Evolutionary conservation across 2,329 filamentous ascomycete species (phyloP).

Genomic region (Alternaria infectoria): DNA sequence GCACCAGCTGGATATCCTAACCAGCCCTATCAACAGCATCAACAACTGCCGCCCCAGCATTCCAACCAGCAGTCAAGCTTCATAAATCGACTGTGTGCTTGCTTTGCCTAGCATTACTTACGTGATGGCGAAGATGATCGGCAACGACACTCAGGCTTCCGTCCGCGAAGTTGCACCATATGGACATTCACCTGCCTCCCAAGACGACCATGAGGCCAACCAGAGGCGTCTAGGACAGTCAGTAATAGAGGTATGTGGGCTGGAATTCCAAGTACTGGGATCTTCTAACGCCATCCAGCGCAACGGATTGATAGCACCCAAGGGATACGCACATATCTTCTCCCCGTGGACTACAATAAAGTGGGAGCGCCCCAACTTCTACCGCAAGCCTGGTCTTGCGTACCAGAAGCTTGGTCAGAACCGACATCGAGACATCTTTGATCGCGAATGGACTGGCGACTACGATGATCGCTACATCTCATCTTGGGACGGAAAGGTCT

Average conservation of each 20-base stretch:
- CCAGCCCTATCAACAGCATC: slow-evolving; percentile 8
- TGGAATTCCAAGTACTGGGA: rapidly evolving
- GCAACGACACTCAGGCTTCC: slow-evolving; percentile 16
- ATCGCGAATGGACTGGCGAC: slow-evolving; percentile 33
- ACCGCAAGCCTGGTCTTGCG: slow-evolving; percentile 30
- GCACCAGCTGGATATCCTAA: slow-evolving; percentile 7
- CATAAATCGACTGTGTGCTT: slow-evolving; percentile 28
- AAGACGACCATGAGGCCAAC: background rate
- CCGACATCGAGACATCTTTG: slow-evolving; percentile 33
- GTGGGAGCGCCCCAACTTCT: slow-evolving; percentile 31
- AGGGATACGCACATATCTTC: slow-evolving; percentile 30
- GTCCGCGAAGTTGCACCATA: slow-evolving; percentile 15
- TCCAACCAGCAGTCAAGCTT: slow-evolving; percentile 18
- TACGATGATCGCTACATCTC: slow-evolving; percentile 43
- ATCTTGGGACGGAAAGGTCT: slow-evolving; percentile 36
- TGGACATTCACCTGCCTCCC: background rate
- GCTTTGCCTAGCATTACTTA: slow-evolving; percentile 1
- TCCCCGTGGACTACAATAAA: slow-evolving; percentile 29
- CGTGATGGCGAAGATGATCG: slow-evolving; percentile 3
- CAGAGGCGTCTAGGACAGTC: background rate
- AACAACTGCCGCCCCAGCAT: slow-evolving; percentile 13
- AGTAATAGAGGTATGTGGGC: background rate
- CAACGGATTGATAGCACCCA: slow-evolving; percentile 18
- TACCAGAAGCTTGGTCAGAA: slow-evolving; percentile 32
- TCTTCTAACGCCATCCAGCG: slow-evolving; percentile 7